These are phyloP conservation scores for Beta macrorhiza DNA, from an alignment of 179 eudicot genomes.

Conservation along the genomic window DNA sequence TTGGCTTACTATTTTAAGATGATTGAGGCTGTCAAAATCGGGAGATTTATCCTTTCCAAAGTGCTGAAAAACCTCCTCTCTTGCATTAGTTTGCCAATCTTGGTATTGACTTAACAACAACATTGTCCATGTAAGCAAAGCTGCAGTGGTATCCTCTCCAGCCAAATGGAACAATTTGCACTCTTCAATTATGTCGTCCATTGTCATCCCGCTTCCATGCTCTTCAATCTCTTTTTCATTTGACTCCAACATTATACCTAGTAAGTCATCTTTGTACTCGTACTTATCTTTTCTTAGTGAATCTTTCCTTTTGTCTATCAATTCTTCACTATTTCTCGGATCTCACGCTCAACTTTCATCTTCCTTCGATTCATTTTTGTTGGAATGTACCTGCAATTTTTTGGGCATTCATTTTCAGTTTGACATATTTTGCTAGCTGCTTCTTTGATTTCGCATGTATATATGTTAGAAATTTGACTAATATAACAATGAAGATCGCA, in stretches of 20 bases:
- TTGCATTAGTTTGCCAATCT: slow-evolving; percentile 32
- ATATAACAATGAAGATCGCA: too few relatives aligned
- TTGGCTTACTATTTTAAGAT: slow-evolving; percentile 18
- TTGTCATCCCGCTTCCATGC: slow-evolving; percentile 21
- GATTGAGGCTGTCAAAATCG: slow-evolving; percentile 22
- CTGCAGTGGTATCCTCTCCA: slow-evolving; percentile 28
- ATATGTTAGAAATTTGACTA: too few relatives aligned
- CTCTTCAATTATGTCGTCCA: slow-evolving; percentile 12
- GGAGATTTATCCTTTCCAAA: slow-evolving; percentile 17
- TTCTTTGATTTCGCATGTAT: too few relatives aligned
- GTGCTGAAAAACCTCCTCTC: slow-evolving; percentile 25
- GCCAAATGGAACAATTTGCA: slow-evolving; percentile 22
- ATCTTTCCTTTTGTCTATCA: slow-evolving; percentile 2
- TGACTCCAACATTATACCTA: slow-evolving; percentile 28
- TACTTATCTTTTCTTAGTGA: neutral
- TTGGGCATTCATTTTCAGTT: too few relatives aligned
- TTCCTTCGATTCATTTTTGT: neutral
- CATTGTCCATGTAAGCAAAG: slow-evolving; percentile 27
- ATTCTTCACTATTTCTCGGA: neutral
- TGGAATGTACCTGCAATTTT: slow-evolving; percentile 15
- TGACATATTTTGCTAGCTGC: too few relatives aligned
- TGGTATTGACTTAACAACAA: slow-evolving; percentile 23
- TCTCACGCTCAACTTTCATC: neutral
- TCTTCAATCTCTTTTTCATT: slow-evolving; percentile 28
- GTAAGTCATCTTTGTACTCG: slow-evolving; percentile 9